Evolutionary conservation across 2,329 filamentous ascomycete species (phyloP).

Genomic region (Colletotrichum spinosum): DNA sequence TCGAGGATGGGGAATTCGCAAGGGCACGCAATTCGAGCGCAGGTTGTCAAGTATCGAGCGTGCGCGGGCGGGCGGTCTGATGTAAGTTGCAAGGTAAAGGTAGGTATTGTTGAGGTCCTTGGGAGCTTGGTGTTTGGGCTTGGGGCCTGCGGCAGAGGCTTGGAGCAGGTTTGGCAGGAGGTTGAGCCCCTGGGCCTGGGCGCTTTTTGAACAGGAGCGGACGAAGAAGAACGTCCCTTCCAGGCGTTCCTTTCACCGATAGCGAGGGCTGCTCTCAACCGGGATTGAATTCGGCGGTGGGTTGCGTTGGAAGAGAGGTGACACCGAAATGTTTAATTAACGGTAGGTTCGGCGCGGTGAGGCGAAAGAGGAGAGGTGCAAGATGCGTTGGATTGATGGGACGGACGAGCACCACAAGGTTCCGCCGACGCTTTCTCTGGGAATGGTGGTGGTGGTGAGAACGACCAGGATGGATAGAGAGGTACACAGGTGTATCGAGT

Average conservation of each 20-base stretch:
- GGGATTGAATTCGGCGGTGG: no score
- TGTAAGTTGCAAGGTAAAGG: no score
- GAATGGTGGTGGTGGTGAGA: background rate
- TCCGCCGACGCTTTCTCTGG: constrained; percentile 6
- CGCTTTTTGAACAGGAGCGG: constrained; percentile 15
- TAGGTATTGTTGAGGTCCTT: constrained; percentile 17
- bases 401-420: constrained; percentile 12
- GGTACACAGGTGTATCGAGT: background rate
- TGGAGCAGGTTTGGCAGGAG: constrained; percentile 29
- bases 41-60: constrained; percentile 19
- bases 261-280: no score
- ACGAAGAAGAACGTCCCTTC: background rate
- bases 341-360: background rate
- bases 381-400: no score
- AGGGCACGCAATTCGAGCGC: constrained; percentile 22
- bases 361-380: background rate
- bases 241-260: no score
- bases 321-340: background rate
- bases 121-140: background rate
- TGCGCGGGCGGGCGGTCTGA: constrained; percentile 5
- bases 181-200: constrained; percentile 20
- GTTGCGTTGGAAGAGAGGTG: no score
- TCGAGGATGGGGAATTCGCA: constrained; percentile 19
- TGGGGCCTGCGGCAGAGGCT: background rate
- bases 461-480: constrained; percentile 3